phyloP scores from a whole-genome alignment of 495 filamentous ascomycete genomes.

The Trichoderma parareesei region DNA sequence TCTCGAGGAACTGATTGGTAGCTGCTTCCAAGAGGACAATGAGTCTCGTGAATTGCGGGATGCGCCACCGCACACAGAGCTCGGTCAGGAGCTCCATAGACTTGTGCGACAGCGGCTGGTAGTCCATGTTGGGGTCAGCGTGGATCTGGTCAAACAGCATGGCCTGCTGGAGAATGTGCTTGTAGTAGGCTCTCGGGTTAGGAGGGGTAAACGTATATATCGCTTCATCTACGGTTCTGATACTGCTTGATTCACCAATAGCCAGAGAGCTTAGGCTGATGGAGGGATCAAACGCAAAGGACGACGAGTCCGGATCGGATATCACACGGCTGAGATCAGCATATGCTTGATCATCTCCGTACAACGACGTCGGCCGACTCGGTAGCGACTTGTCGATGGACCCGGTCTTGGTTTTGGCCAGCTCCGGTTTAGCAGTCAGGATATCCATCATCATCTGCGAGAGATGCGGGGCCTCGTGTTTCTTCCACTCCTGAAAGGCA shows the following conservation, averaged over 20 bases:
- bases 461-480: slow-evolving; percentile 69
- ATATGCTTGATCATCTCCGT: slow-evolving; percentile 42
- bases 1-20: slow-evolving; percentile 74
- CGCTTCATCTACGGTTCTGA: slow-evolving; percentile 42
- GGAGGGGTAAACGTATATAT: slow-evolving; percentile 81
- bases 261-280: slow-evolving; percentile 68
- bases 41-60: slow-evolving; percentile 74
- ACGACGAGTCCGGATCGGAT: slow-evolving; percentile 25
- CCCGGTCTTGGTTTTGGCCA: slow-evolving; percentile 52
- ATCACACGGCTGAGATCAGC: slow-evolving; percentile 52
- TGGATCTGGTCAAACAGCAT: slow-evolving; percentile 53
- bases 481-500: slow-evolving; percentile 84
- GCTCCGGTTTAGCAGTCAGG: slow-evolving; percentile 74
- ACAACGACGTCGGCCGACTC: slow-evolving; percentile 28
- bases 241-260: slow-evolving; percentile 48
- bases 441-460: slow-evolving; percentile 91
- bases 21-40: slow-evolving; percentile 81
- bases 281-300: slow-evolving; percentile 69
- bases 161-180: slow-evolving; percentile 65
- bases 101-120: slow-evolving; percentile 68
- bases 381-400: slow-evolving; percentile 40
- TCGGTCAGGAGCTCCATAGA: slow-evolving; percentile 80
- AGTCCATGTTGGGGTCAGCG: slow-evolving; percentile 37
- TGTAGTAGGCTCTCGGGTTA: slow-evolving; percentile 74
- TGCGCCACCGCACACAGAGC: slow-evolving; percentile 78